These are phyloP conservation scores for Silene coronaria DNA, from an alignment of 179 eudicot species.

Conservation along the genomic window DNA sequence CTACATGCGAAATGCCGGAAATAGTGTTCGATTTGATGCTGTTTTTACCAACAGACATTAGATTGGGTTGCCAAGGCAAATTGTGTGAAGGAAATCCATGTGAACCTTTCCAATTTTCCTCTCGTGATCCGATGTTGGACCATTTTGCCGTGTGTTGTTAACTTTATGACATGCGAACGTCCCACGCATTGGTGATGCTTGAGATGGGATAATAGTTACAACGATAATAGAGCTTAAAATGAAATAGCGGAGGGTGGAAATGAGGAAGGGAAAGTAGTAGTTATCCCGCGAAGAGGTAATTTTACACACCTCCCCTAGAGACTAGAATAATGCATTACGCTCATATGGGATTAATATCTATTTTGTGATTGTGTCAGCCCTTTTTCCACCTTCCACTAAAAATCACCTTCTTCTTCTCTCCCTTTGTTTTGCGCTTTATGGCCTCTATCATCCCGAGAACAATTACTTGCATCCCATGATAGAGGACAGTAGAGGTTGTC, in stretches of 20 bases:
- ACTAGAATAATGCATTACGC: too few species aligned
- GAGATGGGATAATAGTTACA: too few species aligned
- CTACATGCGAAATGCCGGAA: neutral
- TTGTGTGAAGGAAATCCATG: neutral
- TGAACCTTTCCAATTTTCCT: neutral
- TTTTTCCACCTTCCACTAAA: too few species aligned
- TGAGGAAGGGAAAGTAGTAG: too few species aligned
- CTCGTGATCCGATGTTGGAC: constrained; percentile 11
- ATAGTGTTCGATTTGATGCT: neutral
- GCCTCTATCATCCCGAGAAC: too few species aligned
- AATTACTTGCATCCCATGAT: neutral
- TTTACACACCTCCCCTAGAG: too few species aligned
- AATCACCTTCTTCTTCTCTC: too few species aligned
- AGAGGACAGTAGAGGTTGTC: neutral
- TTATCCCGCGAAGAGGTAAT: too few species aligned
- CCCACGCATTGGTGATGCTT: too few species aligned
- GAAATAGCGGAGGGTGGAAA: neutral
- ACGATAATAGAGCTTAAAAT: neutral
- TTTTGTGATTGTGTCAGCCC: too few species aligned
- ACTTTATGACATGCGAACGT: neutral
- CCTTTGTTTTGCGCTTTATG: too few species aligned
- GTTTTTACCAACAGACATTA: neutral
- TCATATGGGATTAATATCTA: too few species aligned
- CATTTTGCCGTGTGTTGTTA: neutral
- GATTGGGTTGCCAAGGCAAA: neutral